Percentiles rank a stretch among this genome's conserved stretches.
phyloP scores from a whole-genome alignment of 1,284 basidiomycete species.

The Heliocybe sulcata region DNA sequence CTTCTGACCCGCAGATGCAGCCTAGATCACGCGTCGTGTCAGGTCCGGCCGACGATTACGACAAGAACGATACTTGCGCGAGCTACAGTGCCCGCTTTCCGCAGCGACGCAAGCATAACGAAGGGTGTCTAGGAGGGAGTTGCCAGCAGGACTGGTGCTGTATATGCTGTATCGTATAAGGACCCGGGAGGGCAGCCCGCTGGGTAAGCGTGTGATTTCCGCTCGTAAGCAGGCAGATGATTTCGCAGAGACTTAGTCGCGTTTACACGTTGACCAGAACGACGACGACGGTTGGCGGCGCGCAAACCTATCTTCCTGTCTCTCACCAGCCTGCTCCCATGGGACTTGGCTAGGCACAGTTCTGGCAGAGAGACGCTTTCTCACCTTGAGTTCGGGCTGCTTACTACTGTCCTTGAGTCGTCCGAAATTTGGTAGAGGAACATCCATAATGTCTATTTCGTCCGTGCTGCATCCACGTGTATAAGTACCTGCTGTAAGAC shows the following conservation, averaged over 20 bases:
- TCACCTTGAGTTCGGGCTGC: constrained; percentile 77
- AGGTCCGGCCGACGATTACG: neutral
- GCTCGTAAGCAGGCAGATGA: neutral
- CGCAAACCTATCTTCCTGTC: constrained; percentile 49
- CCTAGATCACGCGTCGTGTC: constrained; percentile 25
- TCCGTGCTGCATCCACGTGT: constrained; percentile 9
- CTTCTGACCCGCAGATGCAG: constrained; percentile 73
- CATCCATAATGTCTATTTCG: constrained; percentile 24
- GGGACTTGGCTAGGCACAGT: constrained; percentile 28
- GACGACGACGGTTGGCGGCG: constrained; percentile 65
- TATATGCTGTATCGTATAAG: neutral
- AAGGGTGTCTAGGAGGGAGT: neutral
- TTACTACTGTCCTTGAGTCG: constrained; percentile 41
- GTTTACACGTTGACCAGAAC: constrained; percentile 37
- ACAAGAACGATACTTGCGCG: constrained; percentile 37
- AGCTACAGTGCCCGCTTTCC: constrained; percentile 53
- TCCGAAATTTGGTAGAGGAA: constrained; percentile 76
- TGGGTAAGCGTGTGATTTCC: neutral
- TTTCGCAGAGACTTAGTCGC: neutral
- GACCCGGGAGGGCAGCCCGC: neutral
- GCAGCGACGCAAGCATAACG: constrained; percentile 54
- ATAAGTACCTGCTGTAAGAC: neutral
- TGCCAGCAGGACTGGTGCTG: neutral
- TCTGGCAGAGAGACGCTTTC: constrained; percentile 56
- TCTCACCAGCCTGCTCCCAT: constrained; percentile 46